Percentiles rank a stretch among this genome's conserved stretches.
Evolutionary conservation across 495 filamentous ascomycete species (phyloP).

Genomic region (Aspergillus mulundensis): DNA sequence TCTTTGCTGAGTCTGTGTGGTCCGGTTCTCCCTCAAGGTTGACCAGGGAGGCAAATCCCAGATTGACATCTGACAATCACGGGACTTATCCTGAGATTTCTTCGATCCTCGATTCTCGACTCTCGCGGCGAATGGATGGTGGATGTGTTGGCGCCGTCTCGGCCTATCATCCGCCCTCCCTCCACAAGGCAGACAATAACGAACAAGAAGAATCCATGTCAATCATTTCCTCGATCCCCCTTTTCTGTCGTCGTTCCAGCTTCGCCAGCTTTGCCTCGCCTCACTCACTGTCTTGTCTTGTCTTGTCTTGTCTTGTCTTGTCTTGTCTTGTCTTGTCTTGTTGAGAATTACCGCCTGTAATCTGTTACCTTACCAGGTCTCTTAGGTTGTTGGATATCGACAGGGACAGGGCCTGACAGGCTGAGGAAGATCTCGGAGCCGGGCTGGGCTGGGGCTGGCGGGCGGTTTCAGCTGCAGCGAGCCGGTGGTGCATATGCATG

Average conservation of each 20-base stretch:
- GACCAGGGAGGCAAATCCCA: too few species aligned
- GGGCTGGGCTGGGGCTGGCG: neutral
- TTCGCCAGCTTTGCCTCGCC: neutral
- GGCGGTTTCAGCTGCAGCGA: conserved; percentile 23
- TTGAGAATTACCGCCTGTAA: neutral
- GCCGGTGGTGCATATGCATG: conserved; percentile 29
- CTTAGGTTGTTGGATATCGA: neutral
- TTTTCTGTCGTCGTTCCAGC: neutral
- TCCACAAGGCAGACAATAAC: neutral
- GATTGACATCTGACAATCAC: neutral
- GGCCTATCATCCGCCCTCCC: conserved; percentile 2
- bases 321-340: neutral
- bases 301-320: neutral
- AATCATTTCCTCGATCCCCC: neutral
- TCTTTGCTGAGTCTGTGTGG: neutral
- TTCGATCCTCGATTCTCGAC: neutral
- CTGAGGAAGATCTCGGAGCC: neutral
- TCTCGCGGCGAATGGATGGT: neutral
- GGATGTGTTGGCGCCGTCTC: conserved; percentile 4
- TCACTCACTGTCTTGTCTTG: neutral
- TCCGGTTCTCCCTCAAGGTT: too few species aligned
- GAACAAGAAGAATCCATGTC: neutral
- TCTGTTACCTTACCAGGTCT: neutral
- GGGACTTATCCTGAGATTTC: neutral
- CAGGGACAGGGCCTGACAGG: neutral